Evolutionary conservation across 805 yeast genomes (phyloP).

Genomic region (Schwanniomyces occidentalis): DNA sequence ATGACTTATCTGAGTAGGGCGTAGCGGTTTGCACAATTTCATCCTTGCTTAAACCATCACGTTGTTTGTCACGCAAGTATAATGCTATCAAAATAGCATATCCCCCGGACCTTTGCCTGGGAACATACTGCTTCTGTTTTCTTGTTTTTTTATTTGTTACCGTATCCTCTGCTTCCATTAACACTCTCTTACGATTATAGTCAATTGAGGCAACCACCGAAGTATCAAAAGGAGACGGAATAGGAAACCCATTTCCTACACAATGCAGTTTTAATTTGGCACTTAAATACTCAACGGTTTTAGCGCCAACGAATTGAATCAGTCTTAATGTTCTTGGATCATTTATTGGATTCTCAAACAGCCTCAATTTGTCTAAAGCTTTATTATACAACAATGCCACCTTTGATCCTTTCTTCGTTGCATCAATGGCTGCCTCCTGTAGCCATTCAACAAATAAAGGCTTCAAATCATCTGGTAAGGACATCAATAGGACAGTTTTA

Average conservation of each 20-base stretch:
- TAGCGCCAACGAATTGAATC: slow-evolving; percentile 72
- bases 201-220: slow-evolving; percentile 4
- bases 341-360: slow-evolving; percentile 43
- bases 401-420: slow-evolving; percentile 51
- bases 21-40: slow-evolving; percentile 57
- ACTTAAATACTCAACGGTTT: slow-evolving; percentile 54
- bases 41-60: slow-evolving; percentile 63
- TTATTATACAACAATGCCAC: slow-evolving; percentile 51
- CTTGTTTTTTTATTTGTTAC: slow-evolving; percentile 17
- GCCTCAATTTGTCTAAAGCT: slow-evolving; percentile 55
- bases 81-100: slow-evolving; percentile 76
- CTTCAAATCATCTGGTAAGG: slow-evolving; percentile 45
- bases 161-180: slow-evolving; percentile 6
- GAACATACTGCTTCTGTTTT: slow-evolving; percentile 52
- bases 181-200: slow-evolving; percentile 2
- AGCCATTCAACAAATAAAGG: slow-evolving; percentile 59
- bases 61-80: slow-evolving; percentile 44
- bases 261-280: slow-evolving; percentile 55
- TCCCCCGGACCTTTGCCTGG: slow-evolving; percentile 76
- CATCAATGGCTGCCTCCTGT: slow-evolving; percentile 48
- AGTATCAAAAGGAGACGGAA: slow-evolving; percentile 41
- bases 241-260: slow-evolving; percentile 43
- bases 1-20: slow-evolving; percentile 57
- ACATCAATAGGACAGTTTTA: too few species aligned
- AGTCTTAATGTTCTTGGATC: slow-evolving; percentile 59